A percentile compares a stretch with the other conserved stretches of the same genome.
Conservation (phyloP, 2,329 filamentous ascomycete genomes). For the Talaromyces sp. region DNA sequence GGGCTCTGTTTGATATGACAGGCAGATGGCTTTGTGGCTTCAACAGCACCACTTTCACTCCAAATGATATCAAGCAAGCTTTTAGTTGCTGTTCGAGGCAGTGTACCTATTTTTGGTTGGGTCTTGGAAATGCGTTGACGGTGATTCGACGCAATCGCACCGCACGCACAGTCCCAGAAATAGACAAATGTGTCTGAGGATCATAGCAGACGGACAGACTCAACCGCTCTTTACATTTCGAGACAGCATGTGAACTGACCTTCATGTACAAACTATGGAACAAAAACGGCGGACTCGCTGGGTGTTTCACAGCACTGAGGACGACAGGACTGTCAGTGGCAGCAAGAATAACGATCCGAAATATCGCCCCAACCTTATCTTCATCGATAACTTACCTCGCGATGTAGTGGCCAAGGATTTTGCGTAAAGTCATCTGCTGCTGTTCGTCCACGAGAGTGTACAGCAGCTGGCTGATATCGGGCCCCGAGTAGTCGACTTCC, state of each 20-base stretch:
- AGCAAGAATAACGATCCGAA: not conserved
- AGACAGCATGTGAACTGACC: conserved; percentile 51
- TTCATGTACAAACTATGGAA: conserved; percentile 46
- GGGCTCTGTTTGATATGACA: not conserved
- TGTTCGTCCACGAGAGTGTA: not conserved
- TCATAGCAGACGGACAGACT: too few relatives aligned
- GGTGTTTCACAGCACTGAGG: not conserved
- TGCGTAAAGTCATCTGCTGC: not conserved
- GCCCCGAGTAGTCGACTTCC: not conserved
- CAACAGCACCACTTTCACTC: not conserved
- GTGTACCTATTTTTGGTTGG: too few relatives aligned
- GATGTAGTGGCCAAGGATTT: not conserved
- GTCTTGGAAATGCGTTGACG: too few relatives aligned
- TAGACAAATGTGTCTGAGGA: too few relatives aligned
- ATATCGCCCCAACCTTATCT: not conserved
- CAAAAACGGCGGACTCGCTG: conserved; percentile 27
- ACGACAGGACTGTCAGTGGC: not conserved
- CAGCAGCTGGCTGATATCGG: not conserved
- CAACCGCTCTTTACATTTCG: too few relatives aligned
- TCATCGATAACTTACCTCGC: not conserved
- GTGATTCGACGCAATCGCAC: too few relatives aligned
- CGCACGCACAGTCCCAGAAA: too few relatives aligned
- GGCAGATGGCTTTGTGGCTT: not conserved
- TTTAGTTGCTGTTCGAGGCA: too few relatives aligned
- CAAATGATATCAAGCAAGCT: too few relatives aligned